phyloP scores from a whole-genome alignment of 139 green algal genomes.

The Pseudopediastrum boryanum region DNA sequence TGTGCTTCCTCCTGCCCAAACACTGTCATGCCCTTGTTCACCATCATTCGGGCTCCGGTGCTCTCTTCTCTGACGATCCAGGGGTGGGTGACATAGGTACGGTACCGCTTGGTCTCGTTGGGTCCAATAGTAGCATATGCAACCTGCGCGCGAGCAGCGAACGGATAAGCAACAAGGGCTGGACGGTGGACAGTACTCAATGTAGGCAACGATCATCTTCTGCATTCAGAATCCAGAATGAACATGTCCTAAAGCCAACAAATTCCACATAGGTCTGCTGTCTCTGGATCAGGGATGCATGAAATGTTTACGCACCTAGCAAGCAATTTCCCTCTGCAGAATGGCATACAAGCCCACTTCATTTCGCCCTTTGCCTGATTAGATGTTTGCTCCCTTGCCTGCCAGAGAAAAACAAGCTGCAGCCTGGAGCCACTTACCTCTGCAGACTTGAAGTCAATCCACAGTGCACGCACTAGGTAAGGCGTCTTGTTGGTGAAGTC shows the following conservation, averaged over 20 bases:
- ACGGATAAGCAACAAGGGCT: not conserved
- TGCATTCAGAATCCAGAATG: not conserved
- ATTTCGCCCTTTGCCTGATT: too few species aligned
- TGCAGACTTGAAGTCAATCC: constrained; percentile 53
- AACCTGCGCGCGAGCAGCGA: not conserved
- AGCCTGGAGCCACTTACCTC: constrained; percentile 12
- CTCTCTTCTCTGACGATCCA: constrained; percentile 51
- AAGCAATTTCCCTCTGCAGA: too few species aligned
- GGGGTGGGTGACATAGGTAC: constrained; percentile 50
- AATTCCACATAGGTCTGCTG: not conserved
- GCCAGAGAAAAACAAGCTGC: too few species aligned
- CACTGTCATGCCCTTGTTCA: too few species aligned
- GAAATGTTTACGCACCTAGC: too few species aligned
- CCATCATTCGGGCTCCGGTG: constrained; percentile 47
- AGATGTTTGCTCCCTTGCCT: too few species aligned
- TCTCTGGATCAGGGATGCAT: too few species aligned
- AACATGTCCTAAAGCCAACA: not conserved
- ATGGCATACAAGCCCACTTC: too few species aligned
- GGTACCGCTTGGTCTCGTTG: constrained; percentile 27
- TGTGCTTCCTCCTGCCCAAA: too few species aligned
- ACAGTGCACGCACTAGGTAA: constrained; percentile 34
- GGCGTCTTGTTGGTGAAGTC: constrained; percentile 44
- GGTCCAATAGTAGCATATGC: constrained; percentile 35
- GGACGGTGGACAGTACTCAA: not conserved
- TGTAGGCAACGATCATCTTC: not conserved